These are phyloP conservation scores for Alternaria atra DNA, from an alignment of 2,329 filamentous ascomycete genomes.

Conservation along the genomic window DNA sequence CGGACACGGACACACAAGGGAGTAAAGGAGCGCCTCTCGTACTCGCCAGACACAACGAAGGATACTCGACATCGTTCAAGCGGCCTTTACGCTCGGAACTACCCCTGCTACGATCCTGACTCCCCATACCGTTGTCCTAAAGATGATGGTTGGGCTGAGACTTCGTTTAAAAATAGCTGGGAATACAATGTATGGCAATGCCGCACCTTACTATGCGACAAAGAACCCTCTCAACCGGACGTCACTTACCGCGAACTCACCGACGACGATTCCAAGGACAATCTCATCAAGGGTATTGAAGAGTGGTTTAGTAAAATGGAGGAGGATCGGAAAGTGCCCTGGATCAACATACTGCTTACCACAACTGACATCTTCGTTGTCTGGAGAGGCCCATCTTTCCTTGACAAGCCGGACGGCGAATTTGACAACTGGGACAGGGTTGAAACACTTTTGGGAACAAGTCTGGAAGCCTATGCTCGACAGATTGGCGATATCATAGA, in stretches of 20 bases:
- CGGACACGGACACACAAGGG: neutral
- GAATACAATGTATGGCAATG: conserved; percentile 23
- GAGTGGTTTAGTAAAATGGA: conserved; percentile 1
- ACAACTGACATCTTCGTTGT: conserved; percentile 20
- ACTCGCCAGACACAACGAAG: conserved; percentile 15
- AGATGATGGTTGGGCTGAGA: conserved; percentile 20
- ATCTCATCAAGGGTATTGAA: conserved; percentile 4
- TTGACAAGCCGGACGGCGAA: neutral
- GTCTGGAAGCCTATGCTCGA: conserved; percentile 13
- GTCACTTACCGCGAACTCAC: conserved; percentile 20
- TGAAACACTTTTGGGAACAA: conserved; percentile 4
- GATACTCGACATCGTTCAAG: conserved; percentile 16
- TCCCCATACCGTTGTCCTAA: conserved; percentile 18
- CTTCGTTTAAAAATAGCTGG: conserved; percentile 11
- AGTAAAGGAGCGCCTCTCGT: conserved; percentile 2
- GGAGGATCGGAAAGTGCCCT: neutral
- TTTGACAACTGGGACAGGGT: conserved; percentile 16
- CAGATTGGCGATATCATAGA: conserved; percentile 19
- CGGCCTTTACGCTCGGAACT: neutral
- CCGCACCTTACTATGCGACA: conserved; percentile 15
- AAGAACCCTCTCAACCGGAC: neutral
- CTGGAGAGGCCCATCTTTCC: neutral
- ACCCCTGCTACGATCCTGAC: conserved; percentile 9
- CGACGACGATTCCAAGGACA: conserved; percentile 2
- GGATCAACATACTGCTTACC: neutral